Percentiles rank a stretch among this genome's conserved stretches.
These are phyloP conservation scores for Sistotremastrum suecicum DNA, from an alignment of 768 basidiomycete genomes.

Conservation along the genomic window DNA sequence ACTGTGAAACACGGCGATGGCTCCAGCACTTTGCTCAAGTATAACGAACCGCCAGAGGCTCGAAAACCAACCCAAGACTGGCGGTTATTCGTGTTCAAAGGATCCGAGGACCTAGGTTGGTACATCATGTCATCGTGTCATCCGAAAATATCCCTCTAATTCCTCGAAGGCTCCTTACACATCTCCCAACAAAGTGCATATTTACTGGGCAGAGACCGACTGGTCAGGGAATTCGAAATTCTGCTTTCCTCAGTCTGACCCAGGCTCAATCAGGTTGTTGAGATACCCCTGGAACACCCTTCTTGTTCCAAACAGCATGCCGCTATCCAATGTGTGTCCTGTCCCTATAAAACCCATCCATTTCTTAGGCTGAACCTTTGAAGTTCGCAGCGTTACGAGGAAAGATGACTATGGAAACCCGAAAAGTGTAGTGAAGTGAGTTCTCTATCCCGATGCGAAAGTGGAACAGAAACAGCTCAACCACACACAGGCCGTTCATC, in stretches of 20 bases:
- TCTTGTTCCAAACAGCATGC: slow-evolving; percentile 99
- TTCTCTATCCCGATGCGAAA: slow-evolving; percentile 4
- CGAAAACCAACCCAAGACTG: slow-evolving; percentile 81
- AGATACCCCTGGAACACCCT: slow-evolving; percentile 84
- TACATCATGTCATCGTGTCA: slow-evolving; percentile 3
- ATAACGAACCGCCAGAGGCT: slow-evolving; percentile 97
- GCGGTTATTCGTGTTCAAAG: slow-evolving; percentile 97
- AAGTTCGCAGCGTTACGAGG: slow-evolving; percentile 73
- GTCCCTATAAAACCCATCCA: neutral
- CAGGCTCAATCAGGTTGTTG: slow-evolving; percentile 21
- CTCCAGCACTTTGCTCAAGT: slow-evolving; percentile 78
- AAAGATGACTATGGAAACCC: slow-evolving; percentile 77
- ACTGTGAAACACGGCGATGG: slow-evolving; percentile 66
- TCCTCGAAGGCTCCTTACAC: slow-evolving; percentile 63
- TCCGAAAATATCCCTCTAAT: neutral
- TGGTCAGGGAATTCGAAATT: slow-evolving; percentile 45
- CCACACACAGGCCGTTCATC: slow-evolving; percentile 64
- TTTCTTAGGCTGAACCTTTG: slow-evolving; percentile 1
- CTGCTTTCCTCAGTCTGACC: neutral
- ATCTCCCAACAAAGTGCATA: slow-evolving; percentile 92
- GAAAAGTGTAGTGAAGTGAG: slow-evolving; percentile 76
- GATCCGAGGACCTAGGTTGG: slow-evolving; percentile 81
- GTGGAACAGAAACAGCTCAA: neutral
- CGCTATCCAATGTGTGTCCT: slow-evolving; percentile 70
- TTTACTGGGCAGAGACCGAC: slow-evolving; percentile 77